A percentile compares a stretch with the other conserved stretches of the same genome.
Evolutionary conservation across 768 basidiomycete species (phyloP).

Genomic region (Strobilomyces echinocephalus): DNA sequence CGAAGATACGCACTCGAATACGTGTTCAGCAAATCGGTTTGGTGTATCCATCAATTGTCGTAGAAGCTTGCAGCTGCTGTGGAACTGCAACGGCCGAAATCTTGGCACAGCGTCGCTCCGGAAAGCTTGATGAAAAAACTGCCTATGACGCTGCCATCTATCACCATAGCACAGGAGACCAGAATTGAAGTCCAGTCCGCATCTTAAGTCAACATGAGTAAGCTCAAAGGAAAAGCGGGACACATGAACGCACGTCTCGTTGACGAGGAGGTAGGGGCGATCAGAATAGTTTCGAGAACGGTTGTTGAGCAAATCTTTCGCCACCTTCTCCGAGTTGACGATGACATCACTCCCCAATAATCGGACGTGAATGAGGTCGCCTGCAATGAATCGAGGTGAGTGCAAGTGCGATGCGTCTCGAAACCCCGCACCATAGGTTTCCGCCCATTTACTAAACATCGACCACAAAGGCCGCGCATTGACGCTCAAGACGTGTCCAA

Average conservation of each 20-base stretch:
- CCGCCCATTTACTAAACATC: not conserved
- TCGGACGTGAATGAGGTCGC: not conserved
- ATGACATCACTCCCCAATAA: not conserved
- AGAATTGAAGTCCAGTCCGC: not conserved
- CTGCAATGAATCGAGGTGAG: not conserved
- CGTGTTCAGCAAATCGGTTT: not conserved
- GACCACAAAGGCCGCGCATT: not conserved
- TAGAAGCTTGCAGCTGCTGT: not conserved
- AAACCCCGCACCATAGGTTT: not conserved
- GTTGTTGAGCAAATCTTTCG: not conserved
- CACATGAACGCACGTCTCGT: not conserved
- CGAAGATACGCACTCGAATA: not conserved
- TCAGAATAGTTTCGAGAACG: not conserved
- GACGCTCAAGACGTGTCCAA: not conserved
- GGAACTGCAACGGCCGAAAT: not conserved
- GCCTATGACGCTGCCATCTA: not conserved
- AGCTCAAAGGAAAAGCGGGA: not conserved
- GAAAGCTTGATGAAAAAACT: not conserved
- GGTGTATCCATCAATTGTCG: not conserved
- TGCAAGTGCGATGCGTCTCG: too few species aligned
- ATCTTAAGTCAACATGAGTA: not conserved
- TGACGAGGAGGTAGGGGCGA: not conserved
- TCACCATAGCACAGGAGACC: not conserved
- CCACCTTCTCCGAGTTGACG: not conserved
- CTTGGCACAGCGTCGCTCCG: not conserved